Base-by-base conservation (phyloP, 257 asterid genomes). In the Nemophila menziesii region DNA sequence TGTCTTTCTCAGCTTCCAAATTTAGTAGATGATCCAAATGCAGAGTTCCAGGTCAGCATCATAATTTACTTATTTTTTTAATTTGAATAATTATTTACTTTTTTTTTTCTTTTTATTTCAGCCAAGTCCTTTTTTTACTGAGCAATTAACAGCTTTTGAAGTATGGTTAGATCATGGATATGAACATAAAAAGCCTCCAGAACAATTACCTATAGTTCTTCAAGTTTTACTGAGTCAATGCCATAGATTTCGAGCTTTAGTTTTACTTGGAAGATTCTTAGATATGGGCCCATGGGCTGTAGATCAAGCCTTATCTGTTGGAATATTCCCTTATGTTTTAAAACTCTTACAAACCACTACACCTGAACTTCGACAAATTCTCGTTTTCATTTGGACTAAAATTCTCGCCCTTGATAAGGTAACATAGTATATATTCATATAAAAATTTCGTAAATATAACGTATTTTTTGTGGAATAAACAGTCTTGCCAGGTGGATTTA, bases 331-430 rank as follows among this genome's bases (percentile, higher is more conserved):
- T 38, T 83, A 77, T 60, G 93, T 83, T 52, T 53, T 83, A 55
- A 83, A 83, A 71, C 93, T 83, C 18, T 59, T 83, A 60, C 93
- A 80, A 60, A 83, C 93, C n/a, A 79, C 82, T 44, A 86, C 93
- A 20, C 94, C 93, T 16, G 99, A 90, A 75, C 90, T 90, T 54
- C 69, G 92, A 54, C 99, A 90, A 61, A 90, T 90, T 67, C 93
- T 90, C 49, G 99, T 86, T 58, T 90, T 90, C 73, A 83, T 87
- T 55, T 87, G 97, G 97, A 87, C 97, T 45, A 87, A 87, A 69
- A 87, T 87, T 64, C 95, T 87, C 49, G 97, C 97, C 6, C 77
- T 87, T 19, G 97, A 87, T 62, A 87, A 87, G 97, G 97, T 80
- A 70, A n/a, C n/a, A 29, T 29, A 6, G 12, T 29, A 29, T 29